These are phyloP conservation scores for Ophiocytium majus DNA, from an alignment of 352 stramenopile species.

Conservation along the genomic window DNA sequence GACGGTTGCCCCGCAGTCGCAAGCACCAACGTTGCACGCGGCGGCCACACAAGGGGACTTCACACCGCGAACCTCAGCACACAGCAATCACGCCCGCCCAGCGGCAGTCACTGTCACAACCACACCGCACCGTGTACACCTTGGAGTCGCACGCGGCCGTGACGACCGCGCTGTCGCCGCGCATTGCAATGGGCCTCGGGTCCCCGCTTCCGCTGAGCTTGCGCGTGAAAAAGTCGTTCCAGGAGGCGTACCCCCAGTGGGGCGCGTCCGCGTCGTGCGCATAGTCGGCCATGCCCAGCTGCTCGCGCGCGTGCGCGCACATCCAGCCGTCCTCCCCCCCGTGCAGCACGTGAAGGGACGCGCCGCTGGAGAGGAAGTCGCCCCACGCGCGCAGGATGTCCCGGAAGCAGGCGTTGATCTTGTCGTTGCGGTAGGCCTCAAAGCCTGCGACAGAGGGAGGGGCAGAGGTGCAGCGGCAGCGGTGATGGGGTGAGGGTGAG, in stretches of 20 bases:
- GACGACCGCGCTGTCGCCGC: neutral
- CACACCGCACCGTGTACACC: no score
- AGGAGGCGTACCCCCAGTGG: neutral
- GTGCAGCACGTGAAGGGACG: neutral
- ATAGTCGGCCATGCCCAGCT: neutral
- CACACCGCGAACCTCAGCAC: no score
- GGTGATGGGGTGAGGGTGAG: no score
- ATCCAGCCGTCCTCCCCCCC: neutral
- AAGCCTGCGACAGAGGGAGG: no score
- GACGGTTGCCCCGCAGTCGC: no score
- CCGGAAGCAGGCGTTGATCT: neutral
- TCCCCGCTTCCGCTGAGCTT: neutral
- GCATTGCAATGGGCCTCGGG: neutral
- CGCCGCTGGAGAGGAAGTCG: neutral
- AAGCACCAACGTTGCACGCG: no score
- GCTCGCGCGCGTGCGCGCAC: neutral
- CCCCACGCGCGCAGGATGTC: neutral
- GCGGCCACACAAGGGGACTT: no score
- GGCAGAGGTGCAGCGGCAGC: no score
- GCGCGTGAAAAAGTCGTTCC: neutral
- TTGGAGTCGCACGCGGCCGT: neutral
- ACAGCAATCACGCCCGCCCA: no score
- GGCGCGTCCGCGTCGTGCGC: neutral
- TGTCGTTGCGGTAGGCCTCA: neutral
- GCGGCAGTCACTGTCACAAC: no score